Base-by-base conservation (phyloP, 495 filamentous ascomycete genomes). In the Copromyces sp. region DNA sequence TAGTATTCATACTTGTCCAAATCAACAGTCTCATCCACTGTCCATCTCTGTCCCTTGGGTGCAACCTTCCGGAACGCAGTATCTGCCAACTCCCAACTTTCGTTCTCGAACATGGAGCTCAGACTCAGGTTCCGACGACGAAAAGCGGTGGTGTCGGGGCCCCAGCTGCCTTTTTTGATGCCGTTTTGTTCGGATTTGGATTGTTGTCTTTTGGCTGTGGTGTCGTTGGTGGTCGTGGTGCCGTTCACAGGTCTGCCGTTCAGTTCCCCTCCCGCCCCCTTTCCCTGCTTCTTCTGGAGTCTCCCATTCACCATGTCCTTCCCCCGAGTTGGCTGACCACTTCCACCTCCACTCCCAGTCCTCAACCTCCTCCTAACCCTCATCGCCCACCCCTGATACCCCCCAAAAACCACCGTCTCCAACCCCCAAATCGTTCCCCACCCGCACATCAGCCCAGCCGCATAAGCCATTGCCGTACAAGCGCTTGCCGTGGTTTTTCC, bases 381-480 rank as follows among this genome's bases (percentile, higher is more conserved):
- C 76, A 84, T 87, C 39, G 90, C 91, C 32, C 91, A 89, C 71
- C 78, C 83, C 78, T 95, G 90, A 4, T 87, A 84, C 75, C 89
- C 85, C 72, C 87, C 88, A 74, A 89, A 89, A 3, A 94, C 76
- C 39, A 95, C 78, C 75, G 93, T 77, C 0, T 85, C 85, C 16
- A 84, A 80, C 70, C 79, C 82, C 91, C 90, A 94, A 12, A 95
- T 78, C 29, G 89, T 84, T 45, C 85, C 84, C 90, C 91, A 96
- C 14, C 85, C 83, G 0, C 83, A 83, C 32, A 91, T 77, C 69
- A 95, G 73, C 0, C 94, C 94, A 24, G 88, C 81, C n/a, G 87
- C 88, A 75, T 93, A 94, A 0, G 89, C 88, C 61, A 87, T 80
- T 3, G 85, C 91, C 68, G 89, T 87, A 68, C 87, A 85, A 1